These are phyloP conservation scores for Spinacia oleracea DNA, from an alignment of 179 eudicot species.

Conservation along the genomic window DNA sequence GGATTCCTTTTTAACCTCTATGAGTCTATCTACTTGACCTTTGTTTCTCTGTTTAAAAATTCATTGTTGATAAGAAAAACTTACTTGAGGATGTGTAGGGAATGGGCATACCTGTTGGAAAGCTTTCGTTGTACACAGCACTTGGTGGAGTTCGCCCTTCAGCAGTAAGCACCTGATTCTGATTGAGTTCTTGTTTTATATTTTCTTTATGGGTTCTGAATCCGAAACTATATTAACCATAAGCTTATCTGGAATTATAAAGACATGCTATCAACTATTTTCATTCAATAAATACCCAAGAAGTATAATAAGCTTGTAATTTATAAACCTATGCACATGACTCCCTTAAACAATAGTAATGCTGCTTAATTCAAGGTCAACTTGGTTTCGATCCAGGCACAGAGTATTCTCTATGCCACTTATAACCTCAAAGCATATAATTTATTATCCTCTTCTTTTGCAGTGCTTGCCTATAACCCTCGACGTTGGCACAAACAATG, in stretches of 20 bases:
- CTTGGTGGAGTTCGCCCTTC: conserved; percentile 97
- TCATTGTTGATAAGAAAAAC: neutral
- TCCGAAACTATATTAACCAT: neutral
- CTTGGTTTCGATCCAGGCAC: neutral
- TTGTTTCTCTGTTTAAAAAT: neutral
- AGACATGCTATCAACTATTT: neutral
- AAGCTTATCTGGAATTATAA: neutral
- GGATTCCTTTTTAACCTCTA: too few species aligned
- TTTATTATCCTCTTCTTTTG: conserved; percentile 14
- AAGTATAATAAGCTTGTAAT: neutral
- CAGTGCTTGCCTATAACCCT: conserved; percentile 92
- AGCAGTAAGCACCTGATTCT: conserved; percentile 55
- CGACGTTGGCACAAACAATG: conserved; percentile 92
- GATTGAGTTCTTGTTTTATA: neutral
- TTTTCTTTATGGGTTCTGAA: neutral
- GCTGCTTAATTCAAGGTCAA: neutral
- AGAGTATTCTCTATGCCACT: neutral
- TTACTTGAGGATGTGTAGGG: conserved; percentile 47
- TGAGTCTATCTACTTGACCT: neutral
- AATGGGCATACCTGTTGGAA: conserved; percentile 98
- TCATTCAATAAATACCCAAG: neutral
- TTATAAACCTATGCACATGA: neutral
- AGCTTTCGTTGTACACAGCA: conserved; percentile 86
- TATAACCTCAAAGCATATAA: neutral
- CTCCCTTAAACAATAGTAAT: neutral